phyloP scores from a whole-genome alignment of 345 rosid genomes.

The Salix brachista region DNA sequence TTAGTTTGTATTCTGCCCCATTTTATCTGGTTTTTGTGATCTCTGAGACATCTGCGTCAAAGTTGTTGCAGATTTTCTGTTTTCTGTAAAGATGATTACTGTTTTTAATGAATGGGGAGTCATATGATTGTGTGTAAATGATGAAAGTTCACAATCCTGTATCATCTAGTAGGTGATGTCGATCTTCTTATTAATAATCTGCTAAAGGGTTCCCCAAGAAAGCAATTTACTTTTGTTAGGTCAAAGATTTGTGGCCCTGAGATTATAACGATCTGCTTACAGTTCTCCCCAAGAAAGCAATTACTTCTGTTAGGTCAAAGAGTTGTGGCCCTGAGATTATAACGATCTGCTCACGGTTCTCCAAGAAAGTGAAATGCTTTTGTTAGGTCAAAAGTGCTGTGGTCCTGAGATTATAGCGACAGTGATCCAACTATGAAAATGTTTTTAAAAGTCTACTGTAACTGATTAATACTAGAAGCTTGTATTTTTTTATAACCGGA shows the following conservation, averaged over 20 bases:
- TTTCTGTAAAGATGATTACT: conserved; percentile 6
- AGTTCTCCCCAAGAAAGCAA: too few species aligned
- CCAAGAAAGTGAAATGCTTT: too few species aligned
- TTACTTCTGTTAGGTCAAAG: too few species aligned
- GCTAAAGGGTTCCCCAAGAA: neutral
- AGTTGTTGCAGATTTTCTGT: conserved; percentile 9
- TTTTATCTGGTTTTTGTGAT: neutral
- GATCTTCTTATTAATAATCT: too few species aligned
- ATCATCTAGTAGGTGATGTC: neutral
- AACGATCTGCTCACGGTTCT: neutral
- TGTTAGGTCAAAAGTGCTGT: neutral
- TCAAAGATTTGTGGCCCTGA: neutral
- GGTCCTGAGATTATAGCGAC: neutral
- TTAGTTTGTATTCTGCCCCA: conserved; percentile 6
- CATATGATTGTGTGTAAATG: neutral
- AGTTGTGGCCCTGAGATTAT: too few species aligned
- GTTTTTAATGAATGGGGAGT: neutral
- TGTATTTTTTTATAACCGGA: too few species aligned
- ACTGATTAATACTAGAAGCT: neutral
- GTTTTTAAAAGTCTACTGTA: neutral
- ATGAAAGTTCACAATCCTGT: neutral
- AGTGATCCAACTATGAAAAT: neutral
- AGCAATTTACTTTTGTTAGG: too few species aligned
- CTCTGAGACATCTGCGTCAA: neutral
- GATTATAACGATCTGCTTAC: neutral